Percentiles rank a stretch among this genome's conserved stretches.
Evolutionary conservation across 2,329 filamentous ascomycete genomes (phyloP).

Genomic region (Claviceps africana): DNA sequence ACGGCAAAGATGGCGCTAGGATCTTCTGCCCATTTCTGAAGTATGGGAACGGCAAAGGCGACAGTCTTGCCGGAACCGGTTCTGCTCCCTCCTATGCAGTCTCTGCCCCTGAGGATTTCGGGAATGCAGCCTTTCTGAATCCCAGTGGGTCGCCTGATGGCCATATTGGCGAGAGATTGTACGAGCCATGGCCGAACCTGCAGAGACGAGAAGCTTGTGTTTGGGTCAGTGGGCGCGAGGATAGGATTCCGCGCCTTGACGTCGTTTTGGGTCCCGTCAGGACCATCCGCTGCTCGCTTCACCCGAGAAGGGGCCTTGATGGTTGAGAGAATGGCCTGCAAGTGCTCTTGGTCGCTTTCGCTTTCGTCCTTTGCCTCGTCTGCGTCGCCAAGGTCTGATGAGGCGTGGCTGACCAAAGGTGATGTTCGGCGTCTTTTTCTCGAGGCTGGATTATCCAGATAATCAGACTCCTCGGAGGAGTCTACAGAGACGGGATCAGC

Average conservation of each 20-base stretch:
- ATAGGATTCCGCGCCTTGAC: slow-evolving; percentile 20
- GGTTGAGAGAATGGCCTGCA: slow-evolving; percentile 24
- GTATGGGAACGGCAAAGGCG: slow-evolving; percentile 84
- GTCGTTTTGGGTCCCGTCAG: slow-evolving; percentile 9
- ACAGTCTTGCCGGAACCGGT: slow-evolving; percentile 97
- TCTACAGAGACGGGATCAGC: slow-evolving; percentile 7
- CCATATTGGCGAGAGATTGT: slow-evolving; percentile 58
- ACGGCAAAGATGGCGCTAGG: slow-evolving; percentile 83
- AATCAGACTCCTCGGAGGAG: slow-evolving; percentile 30
- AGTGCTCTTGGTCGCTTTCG: slow-evolving; percentile 18
- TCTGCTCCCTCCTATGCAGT: slow-evolving; percentile 88
- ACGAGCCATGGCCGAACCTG: slow-evolving; percentile 78
- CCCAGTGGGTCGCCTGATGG: slow-evolving; percentile 75
- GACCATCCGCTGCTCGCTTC: slow-evolving; percentile 22
- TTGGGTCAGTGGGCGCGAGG: slow-evolving; percentile 38
- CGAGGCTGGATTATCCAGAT: slow-evolving; percentile 29
- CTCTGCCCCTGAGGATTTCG: slow-evolving; percentile 75
- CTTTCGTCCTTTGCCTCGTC: slow-evolving; percentile 19
- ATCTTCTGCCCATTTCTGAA: slow-evolving; percentile 88
- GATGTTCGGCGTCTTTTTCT: slow-evolving; percentile 33
- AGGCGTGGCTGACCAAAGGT: slow-evolving; percentile 14
- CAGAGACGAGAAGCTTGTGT: slow-evolving; percentile 57
- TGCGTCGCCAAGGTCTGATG: slow-evolving; percentile 9
- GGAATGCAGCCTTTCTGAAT: slow-evolving; percentile 92
- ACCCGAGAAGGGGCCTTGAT: slow-evolving; percentile 41